These are phyloP conservation scores for Evansstolkia leycettana DNA, from an alignment of 495 filamentous ascomycete species.

Conservation along the genomic window DNA sequence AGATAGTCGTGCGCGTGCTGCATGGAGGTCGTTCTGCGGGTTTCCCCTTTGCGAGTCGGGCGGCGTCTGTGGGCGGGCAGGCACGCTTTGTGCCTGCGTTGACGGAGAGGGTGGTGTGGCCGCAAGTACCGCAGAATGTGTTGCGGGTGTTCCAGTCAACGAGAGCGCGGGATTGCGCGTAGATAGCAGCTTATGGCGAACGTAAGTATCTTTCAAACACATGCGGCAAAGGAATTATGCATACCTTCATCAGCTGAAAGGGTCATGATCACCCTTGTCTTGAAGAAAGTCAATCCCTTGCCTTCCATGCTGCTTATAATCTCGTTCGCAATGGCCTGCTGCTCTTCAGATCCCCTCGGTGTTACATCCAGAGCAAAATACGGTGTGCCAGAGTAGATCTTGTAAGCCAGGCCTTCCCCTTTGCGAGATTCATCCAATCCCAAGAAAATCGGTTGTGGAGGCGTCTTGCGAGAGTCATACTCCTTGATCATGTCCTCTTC, in stretches of 20 bases:
- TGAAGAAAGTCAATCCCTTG: constrained; percentile 45
- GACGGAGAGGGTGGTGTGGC: constrained; percentile 68
- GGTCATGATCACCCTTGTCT: constrained; percentile 44
- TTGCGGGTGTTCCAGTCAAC: constrained; percentile 93
- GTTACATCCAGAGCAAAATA: constrained; percentile 88
- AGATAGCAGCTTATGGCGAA: constrained; percentile 57
- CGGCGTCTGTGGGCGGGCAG: constrained; percentile 70
- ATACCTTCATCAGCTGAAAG: constrained; percentile 51
- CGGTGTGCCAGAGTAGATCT: constrained; percentile 60
- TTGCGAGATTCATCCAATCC: constrained; percentile 65
- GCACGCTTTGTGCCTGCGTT: constrained; percentile 85
- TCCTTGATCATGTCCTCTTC: constrained; percentile 62
- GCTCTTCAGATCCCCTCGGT: constrained; percentile 44
- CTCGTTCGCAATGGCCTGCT: constrained; percentile 29
- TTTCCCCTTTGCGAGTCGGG: constrained; percentile 19
- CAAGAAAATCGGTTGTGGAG: constrained; percentile 68
- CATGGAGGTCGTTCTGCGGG: constrained; percentile 50
- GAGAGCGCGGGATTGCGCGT: constrained; percentile 80
- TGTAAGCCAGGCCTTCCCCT: constrained; percentile 35
- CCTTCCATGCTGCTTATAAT: constrained; percentile 45
- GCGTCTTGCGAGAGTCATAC: constrained; percentile 59
- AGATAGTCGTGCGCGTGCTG: constrained; percentile 49
- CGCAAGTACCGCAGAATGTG: constrained; percentile 82
- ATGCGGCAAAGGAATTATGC: background rate
- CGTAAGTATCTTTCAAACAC: constrained; percentile 1